Evolutionary conservation across 2,329 filamentous ascomycete genomes (phyloP).

Genomic region (Myriosclerotinia curreyana): DNA sequence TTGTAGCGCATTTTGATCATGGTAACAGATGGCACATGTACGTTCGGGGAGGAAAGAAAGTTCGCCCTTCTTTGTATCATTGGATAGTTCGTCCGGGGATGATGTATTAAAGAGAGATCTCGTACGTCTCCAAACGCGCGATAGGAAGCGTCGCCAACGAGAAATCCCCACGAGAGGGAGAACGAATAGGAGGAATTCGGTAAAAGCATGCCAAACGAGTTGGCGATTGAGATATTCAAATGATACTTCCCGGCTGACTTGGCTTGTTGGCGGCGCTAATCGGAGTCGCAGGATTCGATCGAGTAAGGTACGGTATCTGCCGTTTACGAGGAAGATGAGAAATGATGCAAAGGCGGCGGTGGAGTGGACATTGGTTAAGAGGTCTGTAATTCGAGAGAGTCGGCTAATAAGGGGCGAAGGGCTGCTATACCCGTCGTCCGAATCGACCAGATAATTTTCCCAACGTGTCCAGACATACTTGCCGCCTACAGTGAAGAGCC

Average conservation of each 20-base stretch:
- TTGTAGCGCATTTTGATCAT: slow-evolving; percentile 76
- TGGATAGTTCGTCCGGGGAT: slow-evolving; percentile 42
- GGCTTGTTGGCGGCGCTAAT: slow-evolving; percentile 77
- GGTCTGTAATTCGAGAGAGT: slow-evolving; percentile 67
- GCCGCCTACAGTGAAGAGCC: slow-evolving; percentile 79
- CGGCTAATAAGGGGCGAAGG: slow-evolving; percentile 50
- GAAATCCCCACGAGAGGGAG: slow-evolving; percentile 95
- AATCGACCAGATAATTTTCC: slow-evolving; percentile 79
- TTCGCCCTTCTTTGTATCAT: slow-evolving; percentile 62
- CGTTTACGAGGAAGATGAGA: slow-evolving; percentile 85
- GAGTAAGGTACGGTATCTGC: slow-evolving; percentile 84
- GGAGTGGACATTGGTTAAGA: slow-evolving; percentile 71
- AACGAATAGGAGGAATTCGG: slow-evolving; percentile 95
- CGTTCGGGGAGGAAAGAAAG: slow-evolving; percentile 83
- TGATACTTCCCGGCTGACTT: slow-evolving; percentile 86
- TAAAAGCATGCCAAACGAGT: slow-evolving; percentile 99
- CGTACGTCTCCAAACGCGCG: slow-evolving; percentile 78
- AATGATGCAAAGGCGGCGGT: slow-evolving; percentile 81
- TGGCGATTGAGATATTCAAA: slow-evolving; percentile 98
- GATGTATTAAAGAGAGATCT: slow-evolving; percentile 45
- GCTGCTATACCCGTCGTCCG: slow-evolving; percentile 71
- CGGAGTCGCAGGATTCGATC: slow-evolving; percentile 82
- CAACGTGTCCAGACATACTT: slow-evolving; percentile 89
- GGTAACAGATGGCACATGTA: slow-evolving; percentile 95
- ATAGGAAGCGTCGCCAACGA: slow-evolving; percentile 88